phyloP scores from a whole-genome alignment of 2,329 filamentous ascomycete species.

The Epichloe gansuensis region DNA sequence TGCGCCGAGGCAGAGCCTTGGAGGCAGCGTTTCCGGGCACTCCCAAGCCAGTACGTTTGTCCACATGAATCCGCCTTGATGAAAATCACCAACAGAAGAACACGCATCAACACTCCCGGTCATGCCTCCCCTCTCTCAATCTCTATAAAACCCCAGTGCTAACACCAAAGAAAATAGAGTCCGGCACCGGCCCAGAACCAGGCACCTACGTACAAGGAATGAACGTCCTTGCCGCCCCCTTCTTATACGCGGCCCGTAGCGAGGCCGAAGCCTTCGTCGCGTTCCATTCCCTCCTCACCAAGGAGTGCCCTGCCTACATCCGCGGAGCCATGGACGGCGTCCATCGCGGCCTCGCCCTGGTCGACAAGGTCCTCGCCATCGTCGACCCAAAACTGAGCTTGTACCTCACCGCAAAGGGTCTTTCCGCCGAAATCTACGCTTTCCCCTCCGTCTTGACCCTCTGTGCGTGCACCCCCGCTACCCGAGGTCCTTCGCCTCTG shows the following conservation, averaged over 20 bases:
- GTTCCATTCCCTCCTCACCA: conserved; percentile 77
- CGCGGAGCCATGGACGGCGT: conserved; percentile 95
- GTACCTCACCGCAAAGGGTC: conserved; percentile 73
- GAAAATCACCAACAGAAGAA: background rate
- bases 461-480: conserved; percentile 88
- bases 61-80: background rate
- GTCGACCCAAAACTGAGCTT: conserved; percentile 80
- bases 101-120: background rate
- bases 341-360: conserved; percentile 78
- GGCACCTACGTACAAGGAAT: conserved; percentile 96
- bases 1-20: conserved; percentile 19
- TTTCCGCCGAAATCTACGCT: conserved; percentile 90
- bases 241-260: conserved; percentile 86
- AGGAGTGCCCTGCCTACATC: conserved; percentile 87
- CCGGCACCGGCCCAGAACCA: conserved; percentile 45
- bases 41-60: conserved; percentile 27
- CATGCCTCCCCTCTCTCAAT: background rate
- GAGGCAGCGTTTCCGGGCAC: conserved; percentile 23
- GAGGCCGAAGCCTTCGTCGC: conserved; percentile 91
- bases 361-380: conserved; percentile 83
- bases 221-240: conserved; percentile 94
- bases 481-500: conserved; percentile 87
- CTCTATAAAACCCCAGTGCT: background rate
- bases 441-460: conserved; percentile 92
- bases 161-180: conserved; percentile 50